Evolutionary conservation across 257 asterid genomes (phyloP).

Genomic region (Nicotiana obtusifolia): DNA sequence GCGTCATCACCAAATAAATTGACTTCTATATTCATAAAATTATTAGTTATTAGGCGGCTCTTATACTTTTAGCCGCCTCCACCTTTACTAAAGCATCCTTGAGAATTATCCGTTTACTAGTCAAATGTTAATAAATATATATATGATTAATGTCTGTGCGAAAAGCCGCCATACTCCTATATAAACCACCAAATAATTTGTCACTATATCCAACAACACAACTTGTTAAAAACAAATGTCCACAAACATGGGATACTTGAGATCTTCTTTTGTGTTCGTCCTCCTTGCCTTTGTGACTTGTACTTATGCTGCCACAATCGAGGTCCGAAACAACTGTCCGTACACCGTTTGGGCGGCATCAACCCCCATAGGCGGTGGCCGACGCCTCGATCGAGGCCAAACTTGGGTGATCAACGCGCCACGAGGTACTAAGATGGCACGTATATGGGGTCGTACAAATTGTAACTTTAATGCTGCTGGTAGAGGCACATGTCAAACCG

Average conservation of each 20-base stretch:
- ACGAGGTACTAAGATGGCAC: conserved; percentile 16
- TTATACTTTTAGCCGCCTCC: not conserved
- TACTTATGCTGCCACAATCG: conserved; percentile 18
- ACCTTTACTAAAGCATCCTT: not conserved
- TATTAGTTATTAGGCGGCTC: not conserved
- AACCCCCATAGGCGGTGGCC: conserved; percentile 27
- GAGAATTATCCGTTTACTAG: not conserved
- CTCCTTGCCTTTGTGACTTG: not conserved
- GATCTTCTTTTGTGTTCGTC: not conserved
- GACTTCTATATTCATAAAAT: not conserved
- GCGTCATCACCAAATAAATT: too few relatives aligned
- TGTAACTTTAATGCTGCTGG: conserved; percentile 27
- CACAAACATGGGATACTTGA: not conserved
- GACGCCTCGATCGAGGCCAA: conserved; percentile 18
- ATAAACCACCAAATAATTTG: not conserved
- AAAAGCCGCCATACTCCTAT: conserved; percentile 11
- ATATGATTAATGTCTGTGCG: not conserved
- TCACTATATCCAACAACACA: not conserved
- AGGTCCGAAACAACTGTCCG: conserved; percentile 29
- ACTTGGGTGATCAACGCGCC: conserved; percentile 15
- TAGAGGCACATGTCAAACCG: conserved; percentile 25
- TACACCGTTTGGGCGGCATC: conserved; percentile 36
- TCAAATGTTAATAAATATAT: not conserved
- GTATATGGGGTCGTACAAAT: conserved; percentile 35
- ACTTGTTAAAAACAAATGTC: not conserved